Evolutionary conservation across 495 filamentous ascomycete species (phyloP).

Genomic region (Podospora tetraspora): DNA sequence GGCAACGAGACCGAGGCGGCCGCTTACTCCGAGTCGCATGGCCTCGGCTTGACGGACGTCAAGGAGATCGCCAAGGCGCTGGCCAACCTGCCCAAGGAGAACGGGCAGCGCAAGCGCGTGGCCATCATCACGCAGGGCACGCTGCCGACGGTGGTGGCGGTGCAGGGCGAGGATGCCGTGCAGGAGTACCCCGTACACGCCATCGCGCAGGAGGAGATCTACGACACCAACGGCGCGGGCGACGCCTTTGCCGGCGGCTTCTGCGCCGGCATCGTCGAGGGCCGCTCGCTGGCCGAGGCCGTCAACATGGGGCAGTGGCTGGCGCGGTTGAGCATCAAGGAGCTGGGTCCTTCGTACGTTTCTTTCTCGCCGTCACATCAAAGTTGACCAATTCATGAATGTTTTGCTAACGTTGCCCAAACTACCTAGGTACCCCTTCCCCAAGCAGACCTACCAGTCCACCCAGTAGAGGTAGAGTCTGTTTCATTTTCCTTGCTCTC

Average conservation of each 20-base stretch:
- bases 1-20: conserved; percentile 95
- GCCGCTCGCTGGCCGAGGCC: conserved; percentile 65
- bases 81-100: conserved; percentile 85
- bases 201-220: conserved; percentile 69
- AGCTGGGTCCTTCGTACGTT: conserved; percentile 90
- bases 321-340: conserved; percentile 83
- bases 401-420: conserved; percentile 8
- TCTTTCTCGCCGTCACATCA: neutral
- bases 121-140: conserved; percentile 95
- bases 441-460: conserved; percentile 67
- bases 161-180: conserved; percentile 62
- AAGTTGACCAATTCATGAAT: neutral
- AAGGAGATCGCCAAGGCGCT: conserved; percentile 82
- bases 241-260: conserved; percentile 97
- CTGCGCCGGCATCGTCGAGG: conserved; percentile 78
- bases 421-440: conserved; percentile 64
- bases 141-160: conserved; percentile 74
- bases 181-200: conserved; percentile 74
- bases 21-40: conserved; percentile 76
- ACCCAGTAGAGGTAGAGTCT: conserved; percentile 12
- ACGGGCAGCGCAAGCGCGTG: conserved; percentile 67
- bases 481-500: conserved; percentile 13
- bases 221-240: conserved; percentile 94
- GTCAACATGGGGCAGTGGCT: conserved; percentile 95
- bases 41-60: conserved; percentile 65